A percentile compares a stretch with the other conserved stretches of the same genome.
Conservation (phyloP, 163 green algal genomes). For the Scenedesmus sp. region DNA sequence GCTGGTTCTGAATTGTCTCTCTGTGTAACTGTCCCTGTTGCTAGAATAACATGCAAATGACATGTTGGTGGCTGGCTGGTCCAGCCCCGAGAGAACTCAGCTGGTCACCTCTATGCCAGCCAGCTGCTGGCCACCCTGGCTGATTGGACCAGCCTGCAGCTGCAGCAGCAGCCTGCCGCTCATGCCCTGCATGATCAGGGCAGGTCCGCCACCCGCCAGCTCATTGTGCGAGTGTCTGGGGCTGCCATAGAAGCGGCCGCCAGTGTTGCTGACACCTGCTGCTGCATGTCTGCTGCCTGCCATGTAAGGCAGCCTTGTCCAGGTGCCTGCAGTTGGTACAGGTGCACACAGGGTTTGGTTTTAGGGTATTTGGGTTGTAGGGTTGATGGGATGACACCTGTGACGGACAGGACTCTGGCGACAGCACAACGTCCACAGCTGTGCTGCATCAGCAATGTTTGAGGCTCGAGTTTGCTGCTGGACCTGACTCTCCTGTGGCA, state of each 20-base stretch:
- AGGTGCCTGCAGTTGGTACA: constrained; percentile 9
- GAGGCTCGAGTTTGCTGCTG: background rate
- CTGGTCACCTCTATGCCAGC: constrained; percentile 11
- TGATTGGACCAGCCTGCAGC: background rate
- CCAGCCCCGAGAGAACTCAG: background rate
- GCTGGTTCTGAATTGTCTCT: no score
- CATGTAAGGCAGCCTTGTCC: constrained; percentile 11
- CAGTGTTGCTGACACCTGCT: constrained; percentile 29
- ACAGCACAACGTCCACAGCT: background rate
- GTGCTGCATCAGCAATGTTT: background rate
- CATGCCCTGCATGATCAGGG: background rate
- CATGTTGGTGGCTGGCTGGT: no score
- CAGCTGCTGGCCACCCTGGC: background rate
- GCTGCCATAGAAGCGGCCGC: constrained; percentile 9
- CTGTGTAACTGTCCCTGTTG: no score
- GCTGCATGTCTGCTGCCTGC: constrained; percentile 6
- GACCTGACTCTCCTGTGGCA: background rate
- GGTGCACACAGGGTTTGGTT: background rate
- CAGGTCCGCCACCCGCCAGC: background rate
- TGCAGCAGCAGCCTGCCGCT: constrained; percentile 15
- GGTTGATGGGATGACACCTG: no score
- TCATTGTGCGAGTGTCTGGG: background rate
- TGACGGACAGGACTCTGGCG: background rate
- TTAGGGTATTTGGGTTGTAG: background rate
- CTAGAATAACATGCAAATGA: no score